Evolutionary conservation across 2,329 filamentous ascomycete genomes (phyloP).

Genomic region (Exophiala dermatitidis): DNA sequence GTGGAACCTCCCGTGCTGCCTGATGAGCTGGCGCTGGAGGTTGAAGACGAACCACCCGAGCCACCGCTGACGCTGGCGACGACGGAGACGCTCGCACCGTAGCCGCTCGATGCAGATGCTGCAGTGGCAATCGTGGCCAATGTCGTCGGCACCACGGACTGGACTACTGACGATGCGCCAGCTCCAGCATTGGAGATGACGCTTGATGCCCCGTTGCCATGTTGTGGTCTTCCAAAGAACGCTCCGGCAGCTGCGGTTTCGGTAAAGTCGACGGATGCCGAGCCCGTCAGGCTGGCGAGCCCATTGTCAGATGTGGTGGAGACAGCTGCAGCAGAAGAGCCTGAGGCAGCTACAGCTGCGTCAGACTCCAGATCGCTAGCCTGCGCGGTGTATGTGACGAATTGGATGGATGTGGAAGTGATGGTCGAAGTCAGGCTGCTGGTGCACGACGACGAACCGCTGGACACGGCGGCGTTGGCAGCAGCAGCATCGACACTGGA

Average conservation of each 20-base stretch:
- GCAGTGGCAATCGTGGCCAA: constrained; percentile 18
- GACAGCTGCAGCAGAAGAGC: constrained; percentile 3
- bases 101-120: constrained; percentile 5
- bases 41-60: constrained; percentile 7
- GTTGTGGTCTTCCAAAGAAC: constrained; percentile 15
- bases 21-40: constrained; percentile 15
- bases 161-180: not conserved
- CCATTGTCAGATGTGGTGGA: constrained; percentile 8
- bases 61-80: not conserved
- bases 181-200: not conserved
- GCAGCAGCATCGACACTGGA: constrained; percentile 10
- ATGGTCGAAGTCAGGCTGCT: constrained; percentile 21
- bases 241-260: constrained; percentile 14
- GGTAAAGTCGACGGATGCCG: constrained; percentile 7
- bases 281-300: not conserved
- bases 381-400: constrained; percentile 28
- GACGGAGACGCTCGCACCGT: not conserved
- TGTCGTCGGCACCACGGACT: constrained; percentile 16
- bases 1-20: constrained; percentile 15
- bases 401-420: constrained; percentile 26
- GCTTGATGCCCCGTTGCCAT: not conserved
- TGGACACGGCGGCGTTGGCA: constrained; percentile 7
- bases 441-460: constrained; percentile 5
- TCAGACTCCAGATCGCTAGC: constrained; percentile 4
- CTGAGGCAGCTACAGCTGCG: constrained; percentile 7